Evolutionary conservation across 805 yeast genomes (phyloP).

Genomic region (Pichia sporocuriosa): DNA sequence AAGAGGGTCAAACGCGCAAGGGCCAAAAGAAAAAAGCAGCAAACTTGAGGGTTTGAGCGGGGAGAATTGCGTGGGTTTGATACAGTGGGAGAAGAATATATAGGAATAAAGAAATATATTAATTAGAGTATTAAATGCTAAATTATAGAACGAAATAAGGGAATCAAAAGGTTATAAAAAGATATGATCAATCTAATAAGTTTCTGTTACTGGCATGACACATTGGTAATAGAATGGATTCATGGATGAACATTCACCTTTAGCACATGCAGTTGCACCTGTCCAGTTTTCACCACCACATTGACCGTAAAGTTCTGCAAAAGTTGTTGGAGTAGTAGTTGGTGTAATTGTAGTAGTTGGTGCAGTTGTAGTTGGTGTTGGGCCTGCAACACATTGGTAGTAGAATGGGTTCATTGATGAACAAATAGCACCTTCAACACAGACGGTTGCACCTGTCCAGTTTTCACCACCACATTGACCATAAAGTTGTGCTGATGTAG

Average conservation of each 20-base stretch:
- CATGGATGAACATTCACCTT: constrained; percentile 19
- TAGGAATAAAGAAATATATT: too few species aligned
- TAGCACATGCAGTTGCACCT: constrained; percentile 19
- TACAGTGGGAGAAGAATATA: too few species aligned
- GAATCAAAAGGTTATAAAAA: not conserved
- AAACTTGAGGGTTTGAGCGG: too few species aligned
- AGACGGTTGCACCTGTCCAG: constrained; percentile 17
- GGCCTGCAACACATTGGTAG: constrained; percentile 21
- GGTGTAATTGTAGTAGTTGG: too few species aligned
- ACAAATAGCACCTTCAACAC: constrained; percentile 22
- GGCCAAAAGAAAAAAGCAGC: too few species aligned
- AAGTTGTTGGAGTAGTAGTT: too few species aligned
- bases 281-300: constrained; percentile 21
- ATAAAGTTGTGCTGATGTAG: constrained; percentile 12
- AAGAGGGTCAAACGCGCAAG: too few species aligned
- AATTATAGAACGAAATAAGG: not conserved
- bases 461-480: constrained; percentile 24
- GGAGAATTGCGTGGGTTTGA: too few species aligned
- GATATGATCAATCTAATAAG: too few species aligned
- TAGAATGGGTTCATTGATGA: constrained; percentile 20
- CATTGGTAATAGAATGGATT: constrained; percentile 26
- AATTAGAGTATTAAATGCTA: too few species aligned
- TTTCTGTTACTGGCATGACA: constrained; percentile 9
- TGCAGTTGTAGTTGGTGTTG: constrained; percentile 5
- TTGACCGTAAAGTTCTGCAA: constrained; percentile 17